phyloP scores from a whole-genome alignment of 2,329 filamentous ascomycete genomes.

The Diaporthe australafricana region DNA sequence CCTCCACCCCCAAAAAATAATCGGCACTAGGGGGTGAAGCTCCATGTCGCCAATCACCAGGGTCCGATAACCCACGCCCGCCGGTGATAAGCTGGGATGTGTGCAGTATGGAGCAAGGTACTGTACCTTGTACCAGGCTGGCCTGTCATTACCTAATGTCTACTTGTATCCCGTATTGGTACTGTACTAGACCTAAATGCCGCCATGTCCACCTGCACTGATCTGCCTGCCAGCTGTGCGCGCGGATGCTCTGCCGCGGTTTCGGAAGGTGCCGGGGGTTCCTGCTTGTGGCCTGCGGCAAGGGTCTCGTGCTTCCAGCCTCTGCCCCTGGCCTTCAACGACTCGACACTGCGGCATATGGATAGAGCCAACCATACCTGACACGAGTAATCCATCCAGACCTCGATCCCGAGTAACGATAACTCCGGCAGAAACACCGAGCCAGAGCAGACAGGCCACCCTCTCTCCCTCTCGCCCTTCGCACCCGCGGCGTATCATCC shows the following conservation, averaged over 20 bases:
- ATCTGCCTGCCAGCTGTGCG: conserved; percentile 1
- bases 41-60: conserved; percentile 4
- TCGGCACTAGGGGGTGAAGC: neutral
- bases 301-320: conserved; percentile 25
- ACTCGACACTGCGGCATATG: conserved; percentile 22
- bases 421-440: conserved; percentile 30
- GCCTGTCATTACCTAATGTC: conserved; percentile 15
- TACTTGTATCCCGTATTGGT: neutral
- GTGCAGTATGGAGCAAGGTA: neutral
- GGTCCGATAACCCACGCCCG: conserved; percentile 34
- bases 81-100: conserved; percentile 22
- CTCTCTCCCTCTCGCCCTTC: neutral
- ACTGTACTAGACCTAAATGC: too few species aligned
- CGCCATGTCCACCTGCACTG: neutral
- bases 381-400: conserved; percentile 19
- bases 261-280: conserved; percentile 26
- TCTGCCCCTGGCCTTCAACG: conserved; percentile 11
- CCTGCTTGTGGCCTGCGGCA: neutral
- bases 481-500: conserved; percentile 6
- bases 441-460: neutral
- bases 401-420: conserved; percentile 19
- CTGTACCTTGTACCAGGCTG: neutral
- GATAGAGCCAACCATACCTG: conserved; percentile 7
- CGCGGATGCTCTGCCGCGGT: conserved; percentile 24
- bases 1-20: conserved; percentile 33